Conservation (phyloP, 495 filamentous ascomycete genomes). For the Neohortaea acidophila region DNA sequence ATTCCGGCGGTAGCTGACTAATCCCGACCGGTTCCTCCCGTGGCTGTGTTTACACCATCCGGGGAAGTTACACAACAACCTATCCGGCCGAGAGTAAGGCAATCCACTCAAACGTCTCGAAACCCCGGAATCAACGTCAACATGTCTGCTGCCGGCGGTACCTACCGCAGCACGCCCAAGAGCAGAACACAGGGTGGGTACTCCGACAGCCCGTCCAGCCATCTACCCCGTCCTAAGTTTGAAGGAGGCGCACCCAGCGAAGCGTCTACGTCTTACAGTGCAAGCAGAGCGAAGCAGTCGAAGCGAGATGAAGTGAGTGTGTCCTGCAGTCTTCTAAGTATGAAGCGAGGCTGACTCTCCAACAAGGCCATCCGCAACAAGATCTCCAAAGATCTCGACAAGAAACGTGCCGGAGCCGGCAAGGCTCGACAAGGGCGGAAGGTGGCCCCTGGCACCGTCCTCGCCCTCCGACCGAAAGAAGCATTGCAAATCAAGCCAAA, state of each 20-base stretch:
- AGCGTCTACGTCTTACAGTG: conserved; percentile 61
- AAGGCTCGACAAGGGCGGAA: conserved; percentile 75
- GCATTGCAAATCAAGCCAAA: conserved; percentile 95
- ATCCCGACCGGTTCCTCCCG: no score
- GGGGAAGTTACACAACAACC: no score
- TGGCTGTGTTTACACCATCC: no score
- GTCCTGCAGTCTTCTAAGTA: background rate
- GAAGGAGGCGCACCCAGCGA: conserved; percentile 53
- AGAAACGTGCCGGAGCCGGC: conserved; percentile 69
- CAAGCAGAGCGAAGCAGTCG: conserved; percentile 80
- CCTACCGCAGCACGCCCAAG: conserved; percentile 48
- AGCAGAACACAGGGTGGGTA: conserved; percentile 54
- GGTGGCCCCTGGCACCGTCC: conserved; percentile 87
- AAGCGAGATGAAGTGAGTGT: conserved; percentile 90
- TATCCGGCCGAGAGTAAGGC: no score
- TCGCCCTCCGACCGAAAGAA: conserved; percentile 84
- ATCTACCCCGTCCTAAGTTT: conserved; percentile 50
- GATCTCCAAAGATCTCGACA: conserved; percentile 93
- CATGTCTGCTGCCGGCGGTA: conserved; percentile 48
- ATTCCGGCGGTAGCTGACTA: no score
- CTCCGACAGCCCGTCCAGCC: conserved; percentile 56
- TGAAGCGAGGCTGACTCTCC: background rate
- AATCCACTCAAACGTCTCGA: no score
- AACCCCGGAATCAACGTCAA: no score
- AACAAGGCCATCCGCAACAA: conserved; percentile 87